phyloP scores from a whole-genome alignment of 345 rosid genomes.

The Brassica incana region DNA sequence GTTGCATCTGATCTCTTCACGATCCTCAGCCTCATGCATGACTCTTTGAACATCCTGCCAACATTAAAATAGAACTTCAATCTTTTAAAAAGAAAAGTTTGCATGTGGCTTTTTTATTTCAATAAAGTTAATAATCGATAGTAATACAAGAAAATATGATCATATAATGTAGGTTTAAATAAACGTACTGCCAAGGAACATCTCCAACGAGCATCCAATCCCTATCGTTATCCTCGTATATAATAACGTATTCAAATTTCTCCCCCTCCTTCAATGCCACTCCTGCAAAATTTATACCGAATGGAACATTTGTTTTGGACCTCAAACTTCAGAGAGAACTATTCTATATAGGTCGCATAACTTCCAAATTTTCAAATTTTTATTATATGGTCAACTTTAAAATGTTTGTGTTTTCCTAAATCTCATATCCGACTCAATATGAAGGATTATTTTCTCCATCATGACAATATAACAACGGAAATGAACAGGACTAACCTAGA shows the following conservation, averaged over 20 bases:
- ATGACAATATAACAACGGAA: background rate
- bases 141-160: background rate
- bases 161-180: background rate
- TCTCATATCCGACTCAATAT: background rate
- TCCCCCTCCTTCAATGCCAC: conserved; percentile 53
- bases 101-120: background rate
- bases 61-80: background rate
- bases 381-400: background rate
- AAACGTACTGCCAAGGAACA: conserved; percentile 80
- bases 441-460: background rate
- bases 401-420: background rate
- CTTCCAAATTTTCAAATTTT: background rate
- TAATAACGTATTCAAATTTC: conserved; percentile 52
- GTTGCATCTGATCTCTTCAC: conserved; percentile 63
- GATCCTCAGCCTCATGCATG: conserved; percentile 60
- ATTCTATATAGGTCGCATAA: background rate
- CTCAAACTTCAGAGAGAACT: background rate
- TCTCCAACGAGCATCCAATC: conserved; percentile 87
- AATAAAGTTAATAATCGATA: background rate
- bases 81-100: background rate
- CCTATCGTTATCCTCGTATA: conserved; percentile 73
- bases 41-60: conserved; percentile 64
- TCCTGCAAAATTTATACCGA: conserved; percentile 30
- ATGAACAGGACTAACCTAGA: conserved; percentile 42
- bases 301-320: background rate